A percentile compares a stretch with the other conserved stretches of the same genome.
Evolutionary conservation across 2,329 filamentous ascomycete species (phyloP).

Genomic region (Thielaviopsis euricoi): DNA sequence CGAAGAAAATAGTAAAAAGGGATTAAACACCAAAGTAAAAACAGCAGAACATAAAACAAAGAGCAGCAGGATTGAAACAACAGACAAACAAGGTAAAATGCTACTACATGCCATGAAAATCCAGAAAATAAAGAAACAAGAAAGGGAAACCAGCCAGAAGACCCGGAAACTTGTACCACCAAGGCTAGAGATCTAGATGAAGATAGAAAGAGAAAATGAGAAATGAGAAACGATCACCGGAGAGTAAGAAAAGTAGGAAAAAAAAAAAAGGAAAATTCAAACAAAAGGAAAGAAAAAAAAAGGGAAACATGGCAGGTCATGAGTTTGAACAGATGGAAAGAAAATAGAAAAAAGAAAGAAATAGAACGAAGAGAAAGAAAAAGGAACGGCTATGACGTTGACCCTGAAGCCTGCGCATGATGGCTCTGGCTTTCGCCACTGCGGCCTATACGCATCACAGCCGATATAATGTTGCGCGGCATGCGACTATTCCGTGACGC

Average conservation of each 20-base stretch:
- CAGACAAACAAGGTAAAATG: not conserved
- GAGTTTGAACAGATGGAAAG: not conserved
- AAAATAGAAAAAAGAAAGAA: no score
- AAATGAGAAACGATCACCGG: not conserved
- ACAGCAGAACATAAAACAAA: not conserved
- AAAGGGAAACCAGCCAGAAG: not conserved
- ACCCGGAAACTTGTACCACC: not conserved
- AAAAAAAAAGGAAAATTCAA: not conserved
- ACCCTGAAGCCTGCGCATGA: not conserved
- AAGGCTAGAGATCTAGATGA: not conserved
- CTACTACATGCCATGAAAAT: not conserved
- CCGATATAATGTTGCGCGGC: conserved; percentile 26
- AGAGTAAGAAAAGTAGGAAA: not conserved
- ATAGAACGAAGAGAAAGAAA: conserved; percentile 2
- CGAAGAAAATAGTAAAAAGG: not conserved
- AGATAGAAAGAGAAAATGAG: not conserved
- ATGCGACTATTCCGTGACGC: conserved; percentile 21
- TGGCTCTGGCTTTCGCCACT: conserved; percentile 19
- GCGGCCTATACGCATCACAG: conserved; percentile 28
- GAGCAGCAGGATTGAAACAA: no score
- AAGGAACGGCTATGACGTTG: not conserved
- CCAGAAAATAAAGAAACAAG: not conserved
- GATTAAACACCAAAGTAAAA: not conserved
- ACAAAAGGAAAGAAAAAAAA: not conserved
- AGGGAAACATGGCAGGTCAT: not conserved